Conservation (phyloP, 2,329 filamentous ascomycete genomes). For the Diatrype stigma region DNA sequence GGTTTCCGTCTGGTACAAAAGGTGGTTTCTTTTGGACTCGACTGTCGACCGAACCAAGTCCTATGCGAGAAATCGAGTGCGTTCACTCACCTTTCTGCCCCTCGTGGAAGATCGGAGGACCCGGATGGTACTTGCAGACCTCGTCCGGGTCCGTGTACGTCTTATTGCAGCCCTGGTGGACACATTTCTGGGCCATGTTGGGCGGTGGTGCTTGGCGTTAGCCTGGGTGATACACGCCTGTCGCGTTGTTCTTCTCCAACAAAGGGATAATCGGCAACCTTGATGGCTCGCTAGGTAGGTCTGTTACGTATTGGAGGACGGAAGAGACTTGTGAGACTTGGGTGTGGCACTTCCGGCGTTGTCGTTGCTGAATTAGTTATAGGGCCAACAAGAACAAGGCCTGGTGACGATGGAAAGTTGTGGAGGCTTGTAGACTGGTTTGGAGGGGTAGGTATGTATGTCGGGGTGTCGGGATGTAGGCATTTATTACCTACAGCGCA, state of each 20-base stretch:
- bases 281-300: too few relatives aligned
- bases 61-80: too few relatives aligned
- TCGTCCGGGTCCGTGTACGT: constrained; percentile 76
- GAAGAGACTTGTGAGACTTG: too few relatives aligned
- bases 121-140: constrained; percentile 86
- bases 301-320: too few relatives aligned
- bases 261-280: too few relatives aligned
- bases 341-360: neutral
- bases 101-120: constrained; percentile 92
- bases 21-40: too few relatives aligned
- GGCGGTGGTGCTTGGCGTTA: constrained; percentile 4
- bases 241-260: too few relatives aligned
- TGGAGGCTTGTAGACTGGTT: neutral
- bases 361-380: too few relatives aligned
- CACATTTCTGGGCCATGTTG: constrained; percentile 76
- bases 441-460: too few relatives aligned
- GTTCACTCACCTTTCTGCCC: constrained; percentile 82
- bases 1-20: neutral
- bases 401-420: neutral
- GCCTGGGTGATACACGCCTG: neutral
- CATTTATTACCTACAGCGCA: too few relatives aligned
- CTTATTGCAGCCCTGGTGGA: constrained; percentile 95
- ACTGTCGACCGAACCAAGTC: too few relatives aligned
- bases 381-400: neutral
- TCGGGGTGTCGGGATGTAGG: too few relatives aligned